Evolutionary conservation across 805 yeast species (phyloP), one percentile per base, ranked within the genome.

Genomic region (Lipomyces sp.): DNA sequence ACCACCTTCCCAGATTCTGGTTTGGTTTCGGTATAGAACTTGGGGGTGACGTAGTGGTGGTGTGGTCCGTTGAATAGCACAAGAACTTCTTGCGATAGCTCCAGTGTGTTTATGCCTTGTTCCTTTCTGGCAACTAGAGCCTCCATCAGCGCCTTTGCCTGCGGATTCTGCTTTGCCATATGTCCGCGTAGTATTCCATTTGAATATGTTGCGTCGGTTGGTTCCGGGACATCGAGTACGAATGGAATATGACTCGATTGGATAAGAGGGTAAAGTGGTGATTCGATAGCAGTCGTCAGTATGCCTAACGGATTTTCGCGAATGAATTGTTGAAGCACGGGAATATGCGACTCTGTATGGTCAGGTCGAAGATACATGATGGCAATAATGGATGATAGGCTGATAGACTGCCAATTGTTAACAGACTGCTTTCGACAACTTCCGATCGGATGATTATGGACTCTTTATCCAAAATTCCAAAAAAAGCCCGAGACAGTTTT

Each of bases 241-340:
- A 87, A 86, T 2, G 90, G 90, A 29, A 86, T 73, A 71, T 87
- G 89, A 60, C 85, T 85, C 35, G 87, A 87, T 60, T 81, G 78
- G 24, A 83, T 73, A 11, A 78, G 80, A 3, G 81, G 80, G 18
- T 79, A 18, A 11, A 11, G 39, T 10, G 59, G 18, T 18, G 59
- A 79, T 2, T 75, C 73, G n/a, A 73, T 76, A 15, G 73, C 69
- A 11, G 71, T 63, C 61, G 67, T 61, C 51, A 87, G 74, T 0
- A 86, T 82, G 2, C 84, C 90, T 51, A 87, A 75, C 0, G 90
- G 89, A 71, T 80, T 79, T 13, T 77, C 73, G 64, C 75, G 74
- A 60, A 87, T 84, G 18, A 86, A 11, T 39, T 39, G 45, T 11
- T 11, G 45, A 11, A 39, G n/a, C 45, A 39, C 45, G 4, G 45